These are phyloP conservation scores for Auriscalpium vulgare DNA, from an alignment of 768 basidiomycete species.

Conservation along the genomic window DNA sequence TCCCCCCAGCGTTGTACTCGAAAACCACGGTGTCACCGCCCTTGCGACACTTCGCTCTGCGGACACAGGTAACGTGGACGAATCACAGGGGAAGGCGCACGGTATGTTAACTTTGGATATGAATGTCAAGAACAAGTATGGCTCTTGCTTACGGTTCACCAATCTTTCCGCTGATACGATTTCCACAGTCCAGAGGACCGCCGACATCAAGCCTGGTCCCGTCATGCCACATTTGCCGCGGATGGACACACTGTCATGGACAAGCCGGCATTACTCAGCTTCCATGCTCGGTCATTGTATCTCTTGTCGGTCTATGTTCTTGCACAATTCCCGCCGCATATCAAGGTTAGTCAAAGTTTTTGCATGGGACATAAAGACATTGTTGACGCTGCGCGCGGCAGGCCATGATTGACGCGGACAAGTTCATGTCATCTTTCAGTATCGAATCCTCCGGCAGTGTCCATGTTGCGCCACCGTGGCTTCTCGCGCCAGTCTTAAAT, in stretches of 20 bases:
- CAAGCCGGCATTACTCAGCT: background rate
- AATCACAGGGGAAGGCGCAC: background rate
- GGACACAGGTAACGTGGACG: too few relatives aligned
- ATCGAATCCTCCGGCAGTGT: background rate
- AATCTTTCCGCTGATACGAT: background rate
- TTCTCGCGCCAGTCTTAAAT: background rate
- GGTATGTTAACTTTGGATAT: background rate
- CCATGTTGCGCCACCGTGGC: background rate
- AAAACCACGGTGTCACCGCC: background rate
- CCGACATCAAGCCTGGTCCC: background rate
- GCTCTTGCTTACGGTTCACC: background rate
- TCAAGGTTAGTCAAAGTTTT: too few relatives aligned
- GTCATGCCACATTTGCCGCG: background rate
- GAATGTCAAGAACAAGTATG: background rate
- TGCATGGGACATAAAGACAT: too few relatives aligned
- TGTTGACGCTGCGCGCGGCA: background rate
- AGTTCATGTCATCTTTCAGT: background rate
- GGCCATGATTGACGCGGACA: background rate
- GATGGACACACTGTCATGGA: background rate
- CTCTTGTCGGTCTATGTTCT: background rate
- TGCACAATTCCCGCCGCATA: background rate
- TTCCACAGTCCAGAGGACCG: background rate
- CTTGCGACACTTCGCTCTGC: background rate
- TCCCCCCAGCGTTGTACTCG: background rate
- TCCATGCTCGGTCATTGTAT: background rate